phyloP scores from a whole-genome alignment of 345 rosid genomes.

The Camelina sativa region DNA sequence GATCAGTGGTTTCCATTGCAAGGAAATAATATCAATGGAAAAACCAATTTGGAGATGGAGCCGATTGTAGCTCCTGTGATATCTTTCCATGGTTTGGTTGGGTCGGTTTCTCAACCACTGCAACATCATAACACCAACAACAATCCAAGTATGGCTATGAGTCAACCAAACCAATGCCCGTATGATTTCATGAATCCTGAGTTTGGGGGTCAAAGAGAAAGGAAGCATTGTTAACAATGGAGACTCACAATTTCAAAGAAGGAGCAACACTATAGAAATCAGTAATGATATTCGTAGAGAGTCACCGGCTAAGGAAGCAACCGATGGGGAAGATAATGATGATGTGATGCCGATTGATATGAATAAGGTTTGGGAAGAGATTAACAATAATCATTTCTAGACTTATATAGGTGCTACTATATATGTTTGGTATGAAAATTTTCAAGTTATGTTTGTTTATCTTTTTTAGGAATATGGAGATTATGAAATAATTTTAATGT shows the following conservation, averaged over 20 bases:
- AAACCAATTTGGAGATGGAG: constrained; percentile 28
- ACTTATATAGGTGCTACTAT: background rate
- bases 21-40: no score
- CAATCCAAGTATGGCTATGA: background rate
- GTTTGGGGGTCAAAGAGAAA: background rate
- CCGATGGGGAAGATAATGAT: background rate
- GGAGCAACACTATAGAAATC: background rate
- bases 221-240: background rate
- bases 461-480: background rate
- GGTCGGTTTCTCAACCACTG: constrained; percentile 2
- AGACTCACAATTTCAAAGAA: background rate
- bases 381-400: constrained; percentile 3
- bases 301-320: background rate
- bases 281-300: background rate
- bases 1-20: constrained; percentile 19
- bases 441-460: background rate
- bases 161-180: background rate
- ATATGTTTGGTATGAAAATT: background rate
- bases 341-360: background rate
- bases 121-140: background rate
- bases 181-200: background rate
- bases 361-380: background rate
- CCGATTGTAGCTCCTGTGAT: background rate
- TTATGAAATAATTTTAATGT: background rate
- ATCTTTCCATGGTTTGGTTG: background rate